Evolutionary conservation across 106 monocot genomes (phyloP).

Genomic region (Acorus gramineus): DNA sequence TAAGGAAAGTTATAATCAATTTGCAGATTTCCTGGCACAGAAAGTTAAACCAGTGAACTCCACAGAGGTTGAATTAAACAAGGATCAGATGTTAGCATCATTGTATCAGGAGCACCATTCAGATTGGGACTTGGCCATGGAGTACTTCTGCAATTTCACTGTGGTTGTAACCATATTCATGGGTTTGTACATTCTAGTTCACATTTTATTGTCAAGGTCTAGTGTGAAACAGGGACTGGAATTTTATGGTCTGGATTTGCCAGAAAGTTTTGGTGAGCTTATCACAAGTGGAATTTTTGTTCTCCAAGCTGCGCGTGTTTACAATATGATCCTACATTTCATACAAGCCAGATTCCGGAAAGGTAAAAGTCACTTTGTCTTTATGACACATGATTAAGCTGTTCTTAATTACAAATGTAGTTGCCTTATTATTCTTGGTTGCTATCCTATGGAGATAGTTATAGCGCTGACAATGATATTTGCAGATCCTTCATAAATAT

Average conservation of each 20-base stretch:
- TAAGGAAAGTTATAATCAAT: slow-evolving; percentile 44
- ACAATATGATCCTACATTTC: slow-evolving; percentile 53
- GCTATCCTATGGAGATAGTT: too few relatives aligned
- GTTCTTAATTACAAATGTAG: too few relatives aligned
- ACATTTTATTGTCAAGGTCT: slow-evolving; percentile 37
- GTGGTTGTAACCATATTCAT: slow-evolving; percentile 32
- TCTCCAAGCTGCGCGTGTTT: slow-evolving; percentile 35
- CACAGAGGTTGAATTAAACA: slow-evolving; percentile 17
- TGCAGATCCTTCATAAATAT: too few relatives aligned
- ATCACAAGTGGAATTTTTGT: slow-evolving; percentile 38
- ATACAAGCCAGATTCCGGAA: slow-evolving; percentile 38
- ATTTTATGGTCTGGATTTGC: slow-evolving; percentile 62
- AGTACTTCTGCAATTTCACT: slow-evolving; percentile 56
- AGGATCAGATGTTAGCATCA: slow-evolving; percentile 39
- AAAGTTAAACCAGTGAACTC: slow-evolving; percentile 19
- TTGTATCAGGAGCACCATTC: slow-evolving; percentile 36
- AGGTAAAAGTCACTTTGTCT: slow-evolving; percentile 17
- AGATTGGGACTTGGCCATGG: slow-evolving; percentile 33
- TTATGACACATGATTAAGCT: too few relatives aligned
- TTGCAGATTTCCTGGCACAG: slow-evolving; percentile 35
- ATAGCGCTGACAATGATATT: too few relatives aligned
- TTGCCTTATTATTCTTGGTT: too few relatives aligned
- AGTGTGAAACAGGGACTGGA: slow-evolving; percentile 31
- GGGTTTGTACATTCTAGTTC: slow-evolving; percentile 31
- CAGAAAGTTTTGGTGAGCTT: slow-evolving; percentile 56